These are phyloP conservation scores for Chlamydomonas urium DNA, from an alignment of 139 green algal genomes.

Conservation along the genomic window DNA sequence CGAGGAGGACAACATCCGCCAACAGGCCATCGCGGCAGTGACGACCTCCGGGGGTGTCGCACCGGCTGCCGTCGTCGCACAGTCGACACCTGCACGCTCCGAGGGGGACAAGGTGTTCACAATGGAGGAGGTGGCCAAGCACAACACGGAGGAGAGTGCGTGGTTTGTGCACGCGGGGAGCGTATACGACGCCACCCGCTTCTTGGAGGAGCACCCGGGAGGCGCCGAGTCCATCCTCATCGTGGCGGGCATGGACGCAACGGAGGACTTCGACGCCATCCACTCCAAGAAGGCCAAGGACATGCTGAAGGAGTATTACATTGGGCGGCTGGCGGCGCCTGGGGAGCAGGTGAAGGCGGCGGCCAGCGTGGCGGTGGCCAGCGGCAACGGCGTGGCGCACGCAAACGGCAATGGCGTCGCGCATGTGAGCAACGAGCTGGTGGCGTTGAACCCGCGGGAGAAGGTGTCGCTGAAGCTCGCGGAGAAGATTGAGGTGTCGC, in stretches of 20 bases:
- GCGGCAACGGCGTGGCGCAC: neutral
- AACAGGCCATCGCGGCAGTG: constrained; percentile 25
- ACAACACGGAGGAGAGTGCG: constrained; percentile 62
- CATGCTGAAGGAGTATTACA: constrained; percentile 80
- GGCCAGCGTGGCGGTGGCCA: neutral
- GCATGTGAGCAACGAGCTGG: neutral
- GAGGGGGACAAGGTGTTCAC: constrained; percentile 38
- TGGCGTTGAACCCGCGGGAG: constrained; percentile 76
- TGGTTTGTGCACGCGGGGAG: constrained; percentile 94
- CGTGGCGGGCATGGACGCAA: constrained; percentile 57
- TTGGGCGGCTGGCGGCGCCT: constrained; percentile 58
- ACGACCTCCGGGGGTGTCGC: neutral
- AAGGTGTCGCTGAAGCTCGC: constrained; percentile 73
- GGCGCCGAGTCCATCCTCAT: constrained; percentile 83
- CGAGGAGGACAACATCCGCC: constrained; percentile 57
- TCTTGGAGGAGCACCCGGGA: constrained; percentile 90
- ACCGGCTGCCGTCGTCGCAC: neutral
- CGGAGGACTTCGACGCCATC: constrained; percentile 87
- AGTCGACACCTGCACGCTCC: neutral
- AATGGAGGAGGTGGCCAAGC: constrained; percentile 72
- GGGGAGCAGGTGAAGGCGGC: constrained; percentile 22
- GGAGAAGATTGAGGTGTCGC: constrained; percentile 73
- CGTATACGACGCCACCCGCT: constrained; percentile 92
- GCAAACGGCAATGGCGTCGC: neutral
- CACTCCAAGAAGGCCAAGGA: constrained; percentile 81